These are phyloP conservation scores for Begonia masoniana DNA, from an alignment of 306 rosid genomes.

Conservation along the genomic window DNA sequence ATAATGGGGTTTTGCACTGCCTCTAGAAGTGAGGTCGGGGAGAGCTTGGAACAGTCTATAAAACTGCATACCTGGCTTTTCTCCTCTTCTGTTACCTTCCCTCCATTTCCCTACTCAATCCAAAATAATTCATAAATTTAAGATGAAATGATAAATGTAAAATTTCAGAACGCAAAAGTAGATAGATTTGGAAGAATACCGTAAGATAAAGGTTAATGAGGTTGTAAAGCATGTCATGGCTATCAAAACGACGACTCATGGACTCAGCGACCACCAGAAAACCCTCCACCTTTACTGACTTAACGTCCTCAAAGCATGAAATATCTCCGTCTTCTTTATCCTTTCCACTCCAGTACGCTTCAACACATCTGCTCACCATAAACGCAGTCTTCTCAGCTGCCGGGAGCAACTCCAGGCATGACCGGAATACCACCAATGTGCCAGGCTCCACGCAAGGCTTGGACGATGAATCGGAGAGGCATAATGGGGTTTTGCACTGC, in stretches of 20 bases:
- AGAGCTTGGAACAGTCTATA: constrained; percentile 59
- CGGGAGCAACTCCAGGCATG: constrained; percentile 63
- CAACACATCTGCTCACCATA: constrained; percentile 55
- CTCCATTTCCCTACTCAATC: constrained; percentile 35
- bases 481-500: constrained; percentile 69
- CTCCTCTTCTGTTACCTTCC: constrained; percentile 47
- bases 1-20: constrained; percentile 69
- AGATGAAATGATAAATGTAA: not conserved
- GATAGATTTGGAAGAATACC: constrained; percentile 19
- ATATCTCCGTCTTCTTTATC: constrained; percentile 12
- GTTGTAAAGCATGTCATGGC: constrained; percentile 58
- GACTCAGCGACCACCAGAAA: constrained; percentile 42
- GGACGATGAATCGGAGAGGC: constrained; percentile 69
- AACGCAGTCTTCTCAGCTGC: constrained; percentile 71
- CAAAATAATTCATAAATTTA: not conserved
- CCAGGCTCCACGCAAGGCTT: constrained; percentile 55
- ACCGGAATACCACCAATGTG: constrained; percentile 46
- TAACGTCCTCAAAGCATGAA: constrained; percentile 26
- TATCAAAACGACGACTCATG: constrained; percentile 25
- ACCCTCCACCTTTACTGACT: constrained; percentile 28
- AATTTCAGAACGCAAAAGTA: not conserved
- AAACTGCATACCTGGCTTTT: constrained; percentile 41
- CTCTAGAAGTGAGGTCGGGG: constrained; percentile 28
- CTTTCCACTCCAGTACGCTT: constrained; percentile 28
- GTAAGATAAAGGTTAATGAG: constrained; percentile 47